Percentiles rank a stretch among this genome's conserved stretches.
Conservation (phyloP, 108 stramenopile species). For the Cyclotella sp. region DNA sequence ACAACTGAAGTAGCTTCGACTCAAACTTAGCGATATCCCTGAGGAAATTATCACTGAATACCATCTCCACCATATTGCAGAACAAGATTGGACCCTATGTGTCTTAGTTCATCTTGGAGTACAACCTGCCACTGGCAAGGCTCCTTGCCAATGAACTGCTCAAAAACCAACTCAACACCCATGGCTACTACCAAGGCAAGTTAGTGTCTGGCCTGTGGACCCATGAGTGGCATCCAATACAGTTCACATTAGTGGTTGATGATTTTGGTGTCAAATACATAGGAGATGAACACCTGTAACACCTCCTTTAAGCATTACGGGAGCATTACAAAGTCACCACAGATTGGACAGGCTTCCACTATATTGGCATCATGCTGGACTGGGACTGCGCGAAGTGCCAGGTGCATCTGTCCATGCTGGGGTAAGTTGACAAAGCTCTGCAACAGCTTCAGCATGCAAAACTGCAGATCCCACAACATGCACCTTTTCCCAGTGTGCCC, state of each 20-base stretch:
- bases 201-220: slow-evolving; percentile 40
- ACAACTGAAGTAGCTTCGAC: no score
- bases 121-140: no score
- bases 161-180: no score
- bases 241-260: slow-evolving; percentile 1
- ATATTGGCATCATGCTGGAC: slow-evolving; percentile 45
- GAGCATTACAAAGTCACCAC: slow-evolving; percentile 14
- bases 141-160: no score
- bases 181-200: no score
- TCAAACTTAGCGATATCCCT: no score
- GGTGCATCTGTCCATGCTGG: slow-evolving; percentile 44
- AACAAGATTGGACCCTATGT: no score
- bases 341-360: slow-evolving; percentile 38
- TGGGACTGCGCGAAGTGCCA: slow-evolving; percentile 37
- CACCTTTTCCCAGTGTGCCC: slow-evolving; percentile 22
- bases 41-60: no score
- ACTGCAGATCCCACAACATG: slow-evolving; percentile 24
- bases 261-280: neutral
- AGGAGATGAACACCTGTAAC: neutral
- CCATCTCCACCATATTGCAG: no score
- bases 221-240: slow-evolving; percentile 14
- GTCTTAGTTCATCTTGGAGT: no score
- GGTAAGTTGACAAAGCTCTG: slow-evolving; percentile 15
- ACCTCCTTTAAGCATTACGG: neutral
- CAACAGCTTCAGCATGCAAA: slow-evolving; percentile 45